A percentile compares a stretch with the other conserved stretches of the same genome.
These are phyloP conservation scores for Pseudognaphalium luteoalbum DNA, from an alignment of 129 eudicot genomes.

Conservation along the genomic window DNA sequence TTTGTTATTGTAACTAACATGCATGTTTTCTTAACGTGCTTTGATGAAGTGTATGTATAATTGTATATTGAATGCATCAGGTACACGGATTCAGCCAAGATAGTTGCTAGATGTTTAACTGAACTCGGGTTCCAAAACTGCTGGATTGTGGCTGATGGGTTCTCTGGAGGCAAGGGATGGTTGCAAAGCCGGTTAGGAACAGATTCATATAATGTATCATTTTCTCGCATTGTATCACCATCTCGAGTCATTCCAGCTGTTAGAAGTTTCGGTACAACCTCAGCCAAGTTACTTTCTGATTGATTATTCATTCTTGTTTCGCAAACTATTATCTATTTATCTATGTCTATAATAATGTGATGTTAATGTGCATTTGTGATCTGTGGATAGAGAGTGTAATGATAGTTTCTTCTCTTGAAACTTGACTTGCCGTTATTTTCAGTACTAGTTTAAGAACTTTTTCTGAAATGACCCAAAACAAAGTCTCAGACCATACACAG, in stretches of 20 bases:
- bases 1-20: neutral
- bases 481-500: neutral
- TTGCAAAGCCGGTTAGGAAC: constrained; percentile 83
- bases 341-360: constrained; percentile 1
- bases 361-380: constrained; percentile 29
- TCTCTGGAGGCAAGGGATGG: constrained; percentile 95
- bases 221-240: constrained; percentile 67
- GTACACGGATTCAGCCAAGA: constrained; percentile 82
- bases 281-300: constrained; percentile 68
- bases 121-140: constrained; percentile 74
- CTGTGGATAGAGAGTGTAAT: neutral
- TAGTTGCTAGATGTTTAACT: constrained; percentile 74
- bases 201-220: constrained; percentile 72
- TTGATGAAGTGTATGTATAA: neutral
- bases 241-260: constrained; percentile 71
- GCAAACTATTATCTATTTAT: constrained; percentile 12
- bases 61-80: constrained; percentile 32
- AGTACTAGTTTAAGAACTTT: neutral
- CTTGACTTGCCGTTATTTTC: neutral
- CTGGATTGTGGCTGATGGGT: constrained; percentile 87
- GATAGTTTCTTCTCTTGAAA: neutral
- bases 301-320: constrained; percentile 1
- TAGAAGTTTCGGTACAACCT: constrained; percentile 57
- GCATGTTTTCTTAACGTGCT: neutral
- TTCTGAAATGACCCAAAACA: neutral